A percentile compares a stretch with the other conserved stretches of the same genome.
Conservation (phyloP, 2,329 filamentous ascomycete genomes). For the Gnomoniopsis sp. region DNA sequence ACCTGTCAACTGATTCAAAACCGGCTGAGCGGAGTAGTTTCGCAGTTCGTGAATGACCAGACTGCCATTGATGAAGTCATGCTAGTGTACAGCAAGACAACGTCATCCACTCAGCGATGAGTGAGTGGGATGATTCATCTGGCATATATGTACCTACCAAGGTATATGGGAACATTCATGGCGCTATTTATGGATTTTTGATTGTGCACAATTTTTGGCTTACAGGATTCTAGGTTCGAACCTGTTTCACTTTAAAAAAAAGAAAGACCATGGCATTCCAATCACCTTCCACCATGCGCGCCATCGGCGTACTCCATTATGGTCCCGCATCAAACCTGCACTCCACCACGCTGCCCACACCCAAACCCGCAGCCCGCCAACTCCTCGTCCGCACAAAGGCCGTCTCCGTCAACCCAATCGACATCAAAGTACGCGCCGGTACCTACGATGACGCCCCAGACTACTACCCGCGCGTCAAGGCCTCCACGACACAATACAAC, state of each 20-base stretch:
- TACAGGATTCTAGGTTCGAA: too few species aligned
- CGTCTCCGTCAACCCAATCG: slow-evolving; percentile 33
- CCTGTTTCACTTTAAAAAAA: neutral
- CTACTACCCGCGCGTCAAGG: slow-evolving; percentile 30
- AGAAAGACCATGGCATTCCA: neutral
- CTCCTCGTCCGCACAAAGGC: slow-evolving; percentile 26
- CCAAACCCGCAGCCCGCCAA: slow-evolving; percentile 22
- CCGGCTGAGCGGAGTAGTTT: neutral
- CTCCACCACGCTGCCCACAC: slow-evolving; percentile 18
- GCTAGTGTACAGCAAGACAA: neutral
- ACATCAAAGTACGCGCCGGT: slow-evolving; percentile 33
- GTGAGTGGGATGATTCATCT: neutral
- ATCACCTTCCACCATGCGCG: slow-evolving; percentile 17
- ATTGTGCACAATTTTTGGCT: neutral
- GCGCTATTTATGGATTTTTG: neutral
- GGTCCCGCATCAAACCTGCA: slow-evolving; percentile 23
- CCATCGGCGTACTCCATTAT: slow-evolving; percentile 23
- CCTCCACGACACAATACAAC: slow-evolving; percentile 16
- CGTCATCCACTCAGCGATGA: neutral
- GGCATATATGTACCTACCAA: neutral
- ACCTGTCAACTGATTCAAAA: neutral
- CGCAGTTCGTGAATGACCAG: neutral
- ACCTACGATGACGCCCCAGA: slow-evolving; percentile 34
- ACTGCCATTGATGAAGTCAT: neutral
- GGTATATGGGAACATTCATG: neutral